These are phyloP conservation scores for Silene latifolia DNA, from an alignment of 148 eudicot genomes.

Conservation along the genomic window DNA sequence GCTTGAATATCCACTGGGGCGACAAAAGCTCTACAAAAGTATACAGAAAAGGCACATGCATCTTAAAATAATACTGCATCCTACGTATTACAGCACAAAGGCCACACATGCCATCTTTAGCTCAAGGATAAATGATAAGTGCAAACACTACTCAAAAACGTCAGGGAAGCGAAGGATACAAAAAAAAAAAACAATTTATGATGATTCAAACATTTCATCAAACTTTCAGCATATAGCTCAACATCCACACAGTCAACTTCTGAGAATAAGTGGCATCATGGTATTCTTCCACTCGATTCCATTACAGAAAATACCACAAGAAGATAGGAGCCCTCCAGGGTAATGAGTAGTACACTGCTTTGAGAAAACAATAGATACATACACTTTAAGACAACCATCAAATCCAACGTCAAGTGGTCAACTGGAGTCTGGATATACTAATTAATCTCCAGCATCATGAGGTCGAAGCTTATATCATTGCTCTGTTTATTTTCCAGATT, in stretches of 20 bases:
- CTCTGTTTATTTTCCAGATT: no score
- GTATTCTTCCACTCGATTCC: neutral
- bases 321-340: neutral
- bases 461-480: no score
- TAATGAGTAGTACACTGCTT: neutral
- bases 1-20: conserved; percentile 77
- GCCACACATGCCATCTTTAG: neutral
- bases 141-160: neutral
- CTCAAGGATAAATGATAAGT: neutral
- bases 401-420: neutral
- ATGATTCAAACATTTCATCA: neutral
- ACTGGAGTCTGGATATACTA: neutral
- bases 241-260: neutral
- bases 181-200: neutral
- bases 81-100: neutral
- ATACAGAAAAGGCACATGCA: conserved; percentile 12
- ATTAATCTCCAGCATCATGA: neutral
- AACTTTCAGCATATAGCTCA: neutral
- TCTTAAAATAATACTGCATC: conserved; percentile 8
- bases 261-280: neutral
- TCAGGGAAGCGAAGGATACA: neutral
- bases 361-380: neutral
- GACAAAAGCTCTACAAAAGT: conserved; percentile 73
- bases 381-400: neutral
- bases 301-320: neutral